Base-by-base conservation (phyloP, 768 basidiomycete genomes). In the Termitomyces sp. region DNA sequence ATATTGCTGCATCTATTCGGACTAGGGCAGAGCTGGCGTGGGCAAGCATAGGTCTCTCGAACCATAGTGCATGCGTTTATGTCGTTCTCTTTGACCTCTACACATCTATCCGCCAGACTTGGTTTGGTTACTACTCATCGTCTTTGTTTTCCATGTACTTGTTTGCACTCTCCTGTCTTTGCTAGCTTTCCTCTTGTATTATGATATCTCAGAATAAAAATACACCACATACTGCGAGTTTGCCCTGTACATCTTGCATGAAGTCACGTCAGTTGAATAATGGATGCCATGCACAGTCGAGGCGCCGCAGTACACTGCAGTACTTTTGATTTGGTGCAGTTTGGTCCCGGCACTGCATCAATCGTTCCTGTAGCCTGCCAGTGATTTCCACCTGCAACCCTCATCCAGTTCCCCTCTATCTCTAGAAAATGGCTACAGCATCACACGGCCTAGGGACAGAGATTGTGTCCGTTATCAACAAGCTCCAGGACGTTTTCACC, bases 401-500 rank as follows among this genome's bases (percentile, higher is more conserved):
- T 63, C 56, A 51, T 58, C 34, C 56, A 56, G 40, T 58, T 65
- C 54, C 49, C 40, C 51, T 59, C 61, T 62, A 58, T 47, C 61
- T 60, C 58, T 68, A 74, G 64, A 73, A 67, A 65, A 82, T 81
- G 77, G 77, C 86, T 39, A 79, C 86, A 43, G 73, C 82, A 48
- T 78, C 83, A 54, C 51, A 52, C 9, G 86, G 88, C 55, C 85
- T 94, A 64, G 92, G 92, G 54, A 78, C 83, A 63, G 92, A 94
- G 69, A 90, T 94, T 61, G 91, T 94, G 54, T 70, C 77, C 34
- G 83, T 90, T 52, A 78, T 94, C 68, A 94, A 94, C 82, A 94
- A 91, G 69, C 87, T 94, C 45, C 92, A 94, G 72, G 92, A 94
- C 78, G 92, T 93, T 63, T 94, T 94, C 73, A 82, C 85, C 37